A percentile compares a stretch with the other conserved stretches of the same genome.
phyloP scores from a whole-genome alignment of 2,329 filamentous ascomycete species.

The Byssothecium circinans region DNA sequence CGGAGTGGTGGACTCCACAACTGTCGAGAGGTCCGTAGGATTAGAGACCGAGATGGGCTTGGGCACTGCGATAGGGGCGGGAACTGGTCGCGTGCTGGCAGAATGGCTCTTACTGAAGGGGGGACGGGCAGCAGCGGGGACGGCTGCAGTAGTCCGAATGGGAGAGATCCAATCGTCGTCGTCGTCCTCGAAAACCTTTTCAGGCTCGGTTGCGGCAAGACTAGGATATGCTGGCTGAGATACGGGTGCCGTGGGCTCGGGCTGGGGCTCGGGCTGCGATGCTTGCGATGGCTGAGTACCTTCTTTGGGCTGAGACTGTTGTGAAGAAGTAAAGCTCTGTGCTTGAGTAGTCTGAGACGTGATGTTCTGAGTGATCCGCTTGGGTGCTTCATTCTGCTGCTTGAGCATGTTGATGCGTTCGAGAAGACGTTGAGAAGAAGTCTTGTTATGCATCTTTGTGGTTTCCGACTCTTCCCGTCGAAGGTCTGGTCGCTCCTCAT shows the following conservation, averaged over 20 bases:
- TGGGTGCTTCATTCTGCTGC: slow-evolving; percentile 47
- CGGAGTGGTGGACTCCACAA: slow-evolving; percentile 57
- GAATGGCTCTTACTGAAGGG: slow-evolving; percentile 63
- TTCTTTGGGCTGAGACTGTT: slow-evolving; percentile 46
- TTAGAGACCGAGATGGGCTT: slow-evolving; percentile 51
- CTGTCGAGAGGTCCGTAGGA: slow-evolving; percentile 41
- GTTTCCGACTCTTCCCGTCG: slow-evolving; percentile 53
- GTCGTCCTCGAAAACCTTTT: slow-evolving; percentile 41
- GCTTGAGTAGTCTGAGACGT: slow-evolving; percentile 27
- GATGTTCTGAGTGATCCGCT: slow-evolving; percentile 44
- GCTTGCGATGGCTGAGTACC: slow-evolving; percentile 20
- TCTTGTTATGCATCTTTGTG: slow-evolving; percentile 72
- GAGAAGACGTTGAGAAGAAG: slow-evolving; percentile 89
- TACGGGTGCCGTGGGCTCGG: slow-evolving; percentile 26
- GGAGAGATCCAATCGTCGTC: slow-evolving; percentile 65
- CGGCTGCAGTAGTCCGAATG: slow-evolving; percentile 43
- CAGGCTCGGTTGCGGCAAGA: slow-evolving; percentile 36
- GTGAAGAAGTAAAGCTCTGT: slow-evolving; percentile 36
- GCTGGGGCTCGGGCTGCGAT: slow-evolving; percentile 10
- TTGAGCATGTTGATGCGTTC: slow-evolving; percentile 84
- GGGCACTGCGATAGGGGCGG: slow-evolving; percentile 49
- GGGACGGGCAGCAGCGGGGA: slow-evolving; percentile 45
- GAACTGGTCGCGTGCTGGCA: slow-evolving; percentile 49
- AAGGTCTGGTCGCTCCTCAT: slow-evolving; percentile 45
- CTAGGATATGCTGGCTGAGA: slow-evolving; percentile 47